These are phyloP conservation scores for Coix lacrymajobi DNA, from an alignment of 176 grass and related monocot species.

Conservation along the genomic window DNA sequence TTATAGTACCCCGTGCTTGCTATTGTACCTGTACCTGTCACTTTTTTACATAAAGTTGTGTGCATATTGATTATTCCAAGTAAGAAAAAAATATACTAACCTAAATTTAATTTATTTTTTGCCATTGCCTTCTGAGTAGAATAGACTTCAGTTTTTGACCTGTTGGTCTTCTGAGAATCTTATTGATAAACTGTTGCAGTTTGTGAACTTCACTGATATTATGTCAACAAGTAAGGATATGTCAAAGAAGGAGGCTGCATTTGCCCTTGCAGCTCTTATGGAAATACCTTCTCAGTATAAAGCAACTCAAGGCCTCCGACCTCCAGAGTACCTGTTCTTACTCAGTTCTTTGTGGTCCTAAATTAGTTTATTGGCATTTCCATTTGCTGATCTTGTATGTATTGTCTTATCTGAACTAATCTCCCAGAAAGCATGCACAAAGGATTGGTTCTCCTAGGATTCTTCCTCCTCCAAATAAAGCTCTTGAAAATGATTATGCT, in stretches of 20 bases:
- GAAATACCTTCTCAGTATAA: constrained; percentile 95
- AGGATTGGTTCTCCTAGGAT: constrained; percentile 39
- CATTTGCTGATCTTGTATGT: not conserved
- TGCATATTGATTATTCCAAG: not conserved
- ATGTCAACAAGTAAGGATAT: constrained; percentile 70
- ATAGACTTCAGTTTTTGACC: not conserved
- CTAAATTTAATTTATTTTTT: not conserved
- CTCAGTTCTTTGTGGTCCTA: not conserved
- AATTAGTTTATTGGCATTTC: not conserved
- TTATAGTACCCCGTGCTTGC: not conserved
- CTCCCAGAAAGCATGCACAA: constrained; percentile 39
- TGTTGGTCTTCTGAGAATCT: not conserved
- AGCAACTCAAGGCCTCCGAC: constrained; percentile 66
- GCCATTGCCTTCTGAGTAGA: constrained; percentile 20
- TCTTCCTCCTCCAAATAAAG: constrained; percentile 69
- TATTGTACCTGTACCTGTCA: not conserved
- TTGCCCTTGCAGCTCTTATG: constrained; percentile 93
- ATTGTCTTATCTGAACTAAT: constrained; percentile 1
- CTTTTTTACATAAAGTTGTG: not conserved
- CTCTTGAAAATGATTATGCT: constrained; percentile 61
- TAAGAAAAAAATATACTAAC: not conserved
- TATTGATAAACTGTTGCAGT: constrained; percentile 43
- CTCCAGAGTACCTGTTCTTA: constrained; percentile 46
- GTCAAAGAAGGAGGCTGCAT: constrained; percentile 83
- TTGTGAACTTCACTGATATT: constrained; percentile 93